Base-by-base conservation (phyloP, 2,329 filamentous ascomycete genomes). In the Fusarium sp. region DNA sequence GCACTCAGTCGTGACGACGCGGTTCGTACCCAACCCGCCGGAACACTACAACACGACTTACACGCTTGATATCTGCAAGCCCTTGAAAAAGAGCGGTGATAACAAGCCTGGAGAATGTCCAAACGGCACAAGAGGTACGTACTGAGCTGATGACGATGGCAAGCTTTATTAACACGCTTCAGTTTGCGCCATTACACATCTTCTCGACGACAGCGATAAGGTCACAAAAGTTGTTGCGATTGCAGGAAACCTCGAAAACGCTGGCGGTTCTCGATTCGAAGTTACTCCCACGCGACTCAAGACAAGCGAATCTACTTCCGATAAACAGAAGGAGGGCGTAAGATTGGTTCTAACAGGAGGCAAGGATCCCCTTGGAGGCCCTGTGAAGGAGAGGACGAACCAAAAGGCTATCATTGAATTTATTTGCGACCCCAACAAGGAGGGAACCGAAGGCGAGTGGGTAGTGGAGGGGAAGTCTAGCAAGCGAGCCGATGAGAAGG, bases 391-490 rank as follows among this genome's bases (percentile, higher is more conserved):
- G 48, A 82, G 84, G 55, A 80, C 80, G 27, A 82, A 87, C 62
- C 92, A 96, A 78, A 89, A 88, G 74, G 92, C 94, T 5, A 85
- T 97, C 11, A 87, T 98, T 54, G 92, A 97, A 73, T 94, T 98
- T 71, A 77, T 94, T 20, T 99, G 96, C 80, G 91, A 97, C 75
- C 82, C 80, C 30, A 84, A 90, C 3, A 85, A 87, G 70, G 89
- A 89, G 10, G 94, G 94, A 1, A 85, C 90, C 8, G 94, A 97
- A 80, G 88, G 87, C 68, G 88, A 92, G 72, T 87, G 85, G 76
- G 82, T 85, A 44, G 77, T 83, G 4, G 81, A 86, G 65, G 86
- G 90, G 59, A 81, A 86, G 68, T 87, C 88, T 67, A 82, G 82
- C 45, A 70, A 72, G 49, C 58, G 80, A 41, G 68, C 73, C 47